A percentile compares a stretch with the other conserved stretches of the same genome.
Evolutionary conservation across 2,329 filamentous ascomycete species (phyloP).

Genomic region (Ascochyta koolunga): DNA sequence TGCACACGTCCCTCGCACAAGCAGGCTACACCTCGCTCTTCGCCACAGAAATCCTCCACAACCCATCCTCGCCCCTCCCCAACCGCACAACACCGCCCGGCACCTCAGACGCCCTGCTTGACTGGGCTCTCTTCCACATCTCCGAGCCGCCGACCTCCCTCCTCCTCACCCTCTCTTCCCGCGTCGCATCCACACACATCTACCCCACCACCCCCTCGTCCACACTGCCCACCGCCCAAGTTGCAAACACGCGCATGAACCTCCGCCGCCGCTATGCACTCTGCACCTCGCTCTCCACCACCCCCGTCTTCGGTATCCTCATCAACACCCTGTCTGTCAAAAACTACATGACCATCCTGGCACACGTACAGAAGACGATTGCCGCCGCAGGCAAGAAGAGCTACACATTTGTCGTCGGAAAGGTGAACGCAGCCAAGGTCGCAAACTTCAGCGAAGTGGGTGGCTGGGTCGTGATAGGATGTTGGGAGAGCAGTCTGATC

Average conservation of each 20-base stretch:
- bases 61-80: slow-evolving; percentile 80
- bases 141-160: slow-evolving; percentile 80
- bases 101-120: slow-evolving; percentile 57
- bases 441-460: slow-evolving; percentile 96
- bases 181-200: slow-evolving; percentile 79
- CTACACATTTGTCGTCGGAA: slow-evolving; percentile 96
- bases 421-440: slow-evolving; percentile 92
- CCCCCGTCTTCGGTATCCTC: slow-evolving; percentile 87
- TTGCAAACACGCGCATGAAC: slow-evolving; percentile 59
- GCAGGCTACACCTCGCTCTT: slow-evolving; percentile 74
- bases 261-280: slow-evolving; percentile 89
- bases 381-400: slow-evolving; percentile 85
- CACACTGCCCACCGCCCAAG: slow-evolving; percentile 42
- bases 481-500: slow-evolving; percentile 94
- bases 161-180: slow-evolving; percentile 83
- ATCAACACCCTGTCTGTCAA: slow-evolving; percentile 94
- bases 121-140: slow-evolving; percentile 84
- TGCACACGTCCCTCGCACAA: slow-evolving; percentile 62
- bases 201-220: slow-evolving; percentile 63
- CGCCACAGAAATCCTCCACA: slow-evolving; percentile 73
- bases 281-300: slow-evolving; percentile 78
- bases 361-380: slow-evolving; percentile 75
- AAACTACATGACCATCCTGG: slow-evolving; percentile 84
- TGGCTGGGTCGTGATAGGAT: slow-evolving; percentile 96
- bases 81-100: slow-evolving; percentile 74